Conservation (phyloP, 2,329 filamentous ascomycete species). For the Alternaria arborescens region DNA sequence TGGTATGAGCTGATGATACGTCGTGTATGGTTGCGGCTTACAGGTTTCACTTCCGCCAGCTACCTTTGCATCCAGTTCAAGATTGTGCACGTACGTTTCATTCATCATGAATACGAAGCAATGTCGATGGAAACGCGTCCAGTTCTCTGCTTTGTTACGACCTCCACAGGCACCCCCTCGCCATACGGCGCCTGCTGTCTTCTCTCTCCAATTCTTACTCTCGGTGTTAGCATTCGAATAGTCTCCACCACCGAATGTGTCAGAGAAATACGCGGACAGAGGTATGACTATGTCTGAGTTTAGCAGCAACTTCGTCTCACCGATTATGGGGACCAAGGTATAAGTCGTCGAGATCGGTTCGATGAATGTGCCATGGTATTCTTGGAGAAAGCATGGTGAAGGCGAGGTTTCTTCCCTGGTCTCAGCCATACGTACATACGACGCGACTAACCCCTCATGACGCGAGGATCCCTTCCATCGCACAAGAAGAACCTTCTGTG, state of each 20-base stretch:
- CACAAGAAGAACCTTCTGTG: neutral
- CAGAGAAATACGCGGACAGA: conserved; percentile 60
- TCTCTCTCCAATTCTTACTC: conserved; percentile 54
- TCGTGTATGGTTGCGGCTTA: conserved; percentile 48
- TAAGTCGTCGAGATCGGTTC: conserved; percentile 59
- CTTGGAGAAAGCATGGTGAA: conserved; percentile 40
- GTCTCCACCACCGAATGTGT: conserved; percentile 43
- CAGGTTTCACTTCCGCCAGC: conserved; percentile 49
- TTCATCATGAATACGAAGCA: conserved; percentile 79
- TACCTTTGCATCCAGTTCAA: conserved; percentile 50
- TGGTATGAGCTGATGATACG: conserved; percentile 65
- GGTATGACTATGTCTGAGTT: conserved; percentile 64
- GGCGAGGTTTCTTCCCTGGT: neutral
- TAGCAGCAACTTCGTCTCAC: conserved; percentile 58
- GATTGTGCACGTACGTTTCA: conserved; percentile 63
- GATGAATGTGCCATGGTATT: conserved; percentile 59
- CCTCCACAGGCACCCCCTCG: conserved; percentile 60
- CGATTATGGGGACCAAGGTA: conserved; percentile 59
- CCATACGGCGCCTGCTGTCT: conserved; percentile 56
- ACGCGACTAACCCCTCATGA: neutral
- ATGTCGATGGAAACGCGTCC: conserved; percentile 77
- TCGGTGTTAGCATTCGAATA: conserved; percentile 55
- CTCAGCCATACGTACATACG: too few relatives aligned
- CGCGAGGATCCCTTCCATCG: neutral
- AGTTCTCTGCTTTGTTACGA: conserved; percentile 63